Conservation (phyloP, 768 basidiomycete species). For the Calocybe gangraenosa region DNA sequence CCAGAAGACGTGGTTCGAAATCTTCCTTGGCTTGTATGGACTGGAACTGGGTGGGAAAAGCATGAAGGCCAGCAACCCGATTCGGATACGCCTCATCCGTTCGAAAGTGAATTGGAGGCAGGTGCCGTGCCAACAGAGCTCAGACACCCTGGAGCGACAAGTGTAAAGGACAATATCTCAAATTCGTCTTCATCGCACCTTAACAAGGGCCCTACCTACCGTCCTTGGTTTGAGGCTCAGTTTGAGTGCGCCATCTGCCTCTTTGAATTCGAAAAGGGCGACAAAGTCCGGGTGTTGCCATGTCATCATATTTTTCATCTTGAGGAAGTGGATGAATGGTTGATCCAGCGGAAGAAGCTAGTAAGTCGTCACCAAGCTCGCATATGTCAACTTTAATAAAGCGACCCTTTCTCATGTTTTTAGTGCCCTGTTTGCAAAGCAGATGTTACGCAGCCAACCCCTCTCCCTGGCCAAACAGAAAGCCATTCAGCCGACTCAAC, state of each 20-base stretch:
- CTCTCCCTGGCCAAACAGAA: slow-evolving; percentile 1
- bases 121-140: slow-evolving; percentile 21
- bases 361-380: slow-evolving; percentile 40
- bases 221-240: slow-evolving; percentile 79
- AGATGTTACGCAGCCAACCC: slow-evolving; percentile 71
- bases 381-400: neutral
- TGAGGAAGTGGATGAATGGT: slow-evolving; percentile 88
- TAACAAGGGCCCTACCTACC: slow-evolving; percentile 26
- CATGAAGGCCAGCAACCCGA: slow-evolving; percentile 43
- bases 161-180: slow-evolving; percentile 15
- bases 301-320: slow-evolving; percentile 96
- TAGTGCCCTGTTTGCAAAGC: slow-evolving; percentile 93
- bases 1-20: slow-evolving; percentile 75
- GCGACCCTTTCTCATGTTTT: neutral
- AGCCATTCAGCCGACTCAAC: neutral
- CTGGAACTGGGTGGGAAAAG: slow-evolving; percentile 77
- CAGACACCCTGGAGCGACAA: slow-evolving; percentile 19
- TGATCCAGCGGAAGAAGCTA: slow-evolving; percentile 88
- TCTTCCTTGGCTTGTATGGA: slow-evolving; percentile 83
- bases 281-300: slow-evolving; percentile 86
- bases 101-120: slow-evolving; percentile 35
- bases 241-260: slow-evolving; percentile 93
- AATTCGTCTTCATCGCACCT: slow-evolving; percentile 38
- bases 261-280: slow-evolving; percentile 80
- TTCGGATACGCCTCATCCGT: slow-evolving; percentile 16